Conservation (phyloP, 1,139 yeast species). For the Suhomyces chickasaworum region DNA sequence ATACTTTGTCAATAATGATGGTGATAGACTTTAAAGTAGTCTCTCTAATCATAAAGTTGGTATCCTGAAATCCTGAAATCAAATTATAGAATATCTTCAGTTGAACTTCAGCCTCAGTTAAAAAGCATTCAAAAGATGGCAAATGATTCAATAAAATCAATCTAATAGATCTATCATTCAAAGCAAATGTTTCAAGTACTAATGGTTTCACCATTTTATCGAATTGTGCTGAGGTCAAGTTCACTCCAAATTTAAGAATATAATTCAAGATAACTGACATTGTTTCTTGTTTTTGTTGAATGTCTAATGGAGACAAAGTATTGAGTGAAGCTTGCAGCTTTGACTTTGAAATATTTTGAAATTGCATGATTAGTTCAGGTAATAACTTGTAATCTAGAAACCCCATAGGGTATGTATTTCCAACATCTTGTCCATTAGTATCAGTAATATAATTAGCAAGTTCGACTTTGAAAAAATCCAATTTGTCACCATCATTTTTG, state of each 20-base stretch:
- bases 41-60: conserved; percentile 77
- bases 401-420: conserved; percentile 53
- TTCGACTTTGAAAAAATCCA: conserved; percentile 51
- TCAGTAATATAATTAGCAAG: conserved; percentile 32
- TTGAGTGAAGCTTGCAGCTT: conserved; percentile 22
- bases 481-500: conserved; percentile 51
- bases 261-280: conserved; percentile 47
- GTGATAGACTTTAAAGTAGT: conserved; percentile 76
- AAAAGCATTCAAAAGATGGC: conserved; percentile 52
- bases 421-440: conserved; percentile 16
- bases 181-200: conserved; percentile 60
- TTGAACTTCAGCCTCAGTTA: conserved; percentile 66
- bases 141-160: conserved; percentile 66
- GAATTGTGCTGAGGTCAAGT: conserved; percentile 43
- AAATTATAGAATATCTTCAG: conserved; percentile 68
- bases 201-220: conserved; percentile 59
- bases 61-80: conserved; percentile 80
- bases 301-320: conserved; percentile 32
- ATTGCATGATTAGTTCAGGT: conserved; percentile 59
- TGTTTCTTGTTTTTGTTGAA: conserved; percentile 40
- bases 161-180: conserved; percentile 77
- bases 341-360: conserved; percentile 26
- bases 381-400: conserved; percentile 64
- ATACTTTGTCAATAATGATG: conserved; percentile 62
- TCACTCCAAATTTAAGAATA: conserved; percentile 48